Percentiles rank a stretch among this genome's conserved stretches.
Conservation (phyloP, 805 yeast genomes). For the Myxozyma vanderwaltii region DNA sequence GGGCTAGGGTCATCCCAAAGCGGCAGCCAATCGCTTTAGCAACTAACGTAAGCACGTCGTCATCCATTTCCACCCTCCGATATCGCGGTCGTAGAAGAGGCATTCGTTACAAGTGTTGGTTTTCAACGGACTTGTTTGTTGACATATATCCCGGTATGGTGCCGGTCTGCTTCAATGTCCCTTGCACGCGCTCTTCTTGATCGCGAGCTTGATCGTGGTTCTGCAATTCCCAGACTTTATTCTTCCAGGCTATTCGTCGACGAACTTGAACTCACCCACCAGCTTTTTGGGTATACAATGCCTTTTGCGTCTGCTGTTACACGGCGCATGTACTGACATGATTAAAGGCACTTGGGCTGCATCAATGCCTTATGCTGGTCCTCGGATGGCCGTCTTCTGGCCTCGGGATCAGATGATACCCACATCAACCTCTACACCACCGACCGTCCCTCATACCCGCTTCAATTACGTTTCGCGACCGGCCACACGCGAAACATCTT, state of each 20-base stretch:
- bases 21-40: not conserved
- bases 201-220: slow-evolving; percentile 4
- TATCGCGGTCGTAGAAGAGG: too few species aligned
- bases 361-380: slow-evolving; percentile 34
- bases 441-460: slow-evolving; percentile 19
- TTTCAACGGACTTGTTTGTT: not conserved
- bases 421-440: slow-evolving; percentile 31
- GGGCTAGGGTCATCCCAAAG: slow-evolving; percentile 1
- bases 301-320: not conserved
- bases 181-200: slow-evolving; percentile 1
- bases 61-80: too few species aligned
- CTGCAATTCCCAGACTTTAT: slow-evolving; percentile 9
- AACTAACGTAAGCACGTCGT: not conserved
- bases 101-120: not conserved
- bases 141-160: not conserved
- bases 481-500: slow-evolving; percentile 34
- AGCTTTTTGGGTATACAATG: slow-evolving; percentile 23
- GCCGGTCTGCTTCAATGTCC: not conserved
- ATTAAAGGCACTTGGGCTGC: slow-evolving; percentile 29
- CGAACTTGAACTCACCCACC: slow-evolving; percentile 30
- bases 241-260: slow-evolving; percentile 17
- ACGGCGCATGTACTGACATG: not conserved
- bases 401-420: slow-evolving; percentile 35
- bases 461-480: slow-evolving; percentile 25
- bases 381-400: slow-evolving; percentile 27